Conservation (phyloP, 2,329 filamentous ascomycete species). For the Domatiomyces globalis region DNA sequence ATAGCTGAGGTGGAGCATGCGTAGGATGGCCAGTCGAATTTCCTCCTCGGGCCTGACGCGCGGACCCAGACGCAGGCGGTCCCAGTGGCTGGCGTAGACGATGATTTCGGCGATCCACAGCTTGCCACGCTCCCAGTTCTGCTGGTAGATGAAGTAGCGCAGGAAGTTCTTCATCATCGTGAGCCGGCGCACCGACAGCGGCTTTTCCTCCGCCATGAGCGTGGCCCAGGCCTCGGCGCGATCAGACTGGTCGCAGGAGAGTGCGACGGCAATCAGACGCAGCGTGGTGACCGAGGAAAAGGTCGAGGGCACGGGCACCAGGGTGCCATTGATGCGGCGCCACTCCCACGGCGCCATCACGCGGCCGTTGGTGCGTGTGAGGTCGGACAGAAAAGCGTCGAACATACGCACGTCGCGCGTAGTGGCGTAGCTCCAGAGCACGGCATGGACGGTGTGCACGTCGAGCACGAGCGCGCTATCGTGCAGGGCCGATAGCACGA, state of each 20-base stretch:
- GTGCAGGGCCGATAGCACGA: slow-evolving; percentile 10
- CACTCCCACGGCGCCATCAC: slow-evolving; percentile 8
- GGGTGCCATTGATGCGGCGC: slow-evolving; percentile 7
- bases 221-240: slow-evolving; percentile 14
- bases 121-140: slow-evolving; percentile 13
- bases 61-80: neutral
- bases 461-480: slow-evolving; percentile 10
- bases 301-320: slow-evolving; percentile 10
- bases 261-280: slow-evolving; percentile 9
- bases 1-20: slow-evolving; percentile 16
- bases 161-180: slow-evolving; percentile 11
- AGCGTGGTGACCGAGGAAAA: slow-evolving; percentile 8
- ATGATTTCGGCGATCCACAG: slow-evolving; percentile 12
- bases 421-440: slow-evolving; percentile 1
- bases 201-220: neutral
- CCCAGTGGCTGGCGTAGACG: slow-evolving; percentile 1
- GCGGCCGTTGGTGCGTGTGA: neutral
- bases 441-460: slow-evolving; percentile 8
- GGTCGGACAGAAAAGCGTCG: neutral
- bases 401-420: neutral
- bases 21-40: slow-evolving; percentile 9
- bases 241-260: slow-evolving; percentile 12
- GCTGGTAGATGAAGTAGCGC: slow-evolving; percentile 8
- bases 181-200: neutral
- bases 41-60: neutral